Evolutionary conservation across 2,329 filamentous ascomycete species (phyloP).

Genomic region (Laburnicola sp.): DNA sequence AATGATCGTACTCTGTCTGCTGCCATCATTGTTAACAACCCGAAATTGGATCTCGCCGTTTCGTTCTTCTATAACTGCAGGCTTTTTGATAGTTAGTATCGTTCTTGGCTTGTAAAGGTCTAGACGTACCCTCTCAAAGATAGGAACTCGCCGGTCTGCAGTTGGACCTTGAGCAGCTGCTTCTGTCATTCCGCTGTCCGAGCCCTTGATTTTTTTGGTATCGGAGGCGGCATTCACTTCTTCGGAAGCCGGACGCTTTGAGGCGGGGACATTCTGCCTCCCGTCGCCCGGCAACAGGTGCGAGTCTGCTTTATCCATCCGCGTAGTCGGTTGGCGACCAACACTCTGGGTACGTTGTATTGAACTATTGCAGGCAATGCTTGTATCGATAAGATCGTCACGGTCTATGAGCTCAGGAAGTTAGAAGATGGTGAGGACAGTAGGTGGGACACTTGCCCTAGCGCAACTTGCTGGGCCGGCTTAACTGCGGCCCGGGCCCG

Average conservation of each 20-base stretch:
- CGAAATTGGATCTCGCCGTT: slow-evolving; percentile 94
- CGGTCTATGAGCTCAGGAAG: neutral
- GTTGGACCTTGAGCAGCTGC: neutral
- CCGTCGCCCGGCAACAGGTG: neutral
- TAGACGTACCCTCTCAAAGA: slow-evolving; percentile 6
- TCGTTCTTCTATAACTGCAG: slow-evolving; percentile 90
- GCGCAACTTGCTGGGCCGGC: no score
- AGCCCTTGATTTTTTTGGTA: slow-evolving; percentile 5
- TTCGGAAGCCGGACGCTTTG: slow-evolving; percentile 8
- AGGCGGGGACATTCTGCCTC: slow-evolving; percentile 1
- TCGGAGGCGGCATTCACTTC: slow-evolving; percentile 1
- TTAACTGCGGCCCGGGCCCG: no score
- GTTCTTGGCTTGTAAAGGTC: neutral
- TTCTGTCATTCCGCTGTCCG: neutral
- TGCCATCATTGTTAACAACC: slow-evolving; percentile 95
- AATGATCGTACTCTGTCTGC: slow-evolving; percentile 86
- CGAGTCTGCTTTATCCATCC: slow-evolving; percentile 1
- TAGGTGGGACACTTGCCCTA: no score
- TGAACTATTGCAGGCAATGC: neutral
- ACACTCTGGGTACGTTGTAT: neutral
- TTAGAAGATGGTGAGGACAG: no score
- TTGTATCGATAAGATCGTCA: neutral
- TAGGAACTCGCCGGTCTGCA: slow-evolving; percentile 4
- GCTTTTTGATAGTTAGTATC: slow-evolving; percentile 62
- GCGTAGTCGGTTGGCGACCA: neutral